Evolutionary conservation across 257 asterid genomes (phyloP).

Genomic region (Penstemon davidsonii): DNA sequence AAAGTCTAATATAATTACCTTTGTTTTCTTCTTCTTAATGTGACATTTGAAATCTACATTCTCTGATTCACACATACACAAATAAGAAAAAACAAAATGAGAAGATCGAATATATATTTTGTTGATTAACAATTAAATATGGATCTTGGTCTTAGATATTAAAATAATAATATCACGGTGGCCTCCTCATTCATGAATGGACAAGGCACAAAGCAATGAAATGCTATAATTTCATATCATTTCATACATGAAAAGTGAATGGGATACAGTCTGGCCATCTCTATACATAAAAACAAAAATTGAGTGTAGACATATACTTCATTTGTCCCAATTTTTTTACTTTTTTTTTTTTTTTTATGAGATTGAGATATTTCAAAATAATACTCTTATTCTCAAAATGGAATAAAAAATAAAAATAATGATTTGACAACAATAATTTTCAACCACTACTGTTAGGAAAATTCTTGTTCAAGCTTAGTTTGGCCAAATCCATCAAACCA

Average conservation of each 20-base stretch:
- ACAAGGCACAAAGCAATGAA: conserved; percentile 10
- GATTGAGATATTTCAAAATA: too few relatives aligned
- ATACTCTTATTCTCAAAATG: too few relatives aligned
- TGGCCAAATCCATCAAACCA: too few relatives aligned
- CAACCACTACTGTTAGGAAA: too few relatives aligned
- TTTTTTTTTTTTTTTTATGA: too few relatives aligned
- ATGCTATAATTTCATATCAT: conserved; percentile 6
- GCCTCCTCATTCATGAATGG: background rate
- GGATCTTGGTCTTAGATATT: background rate
- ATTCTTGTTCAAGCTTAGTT: too few relatives aligned
- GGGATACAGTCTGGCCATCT: conserved; percentile 4
- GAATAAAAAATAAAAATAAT: too few relatives aligned
- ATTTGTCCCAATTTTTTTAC: background rate
- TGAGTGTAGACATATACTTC: background rate
- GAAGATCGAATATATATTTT: background rate
- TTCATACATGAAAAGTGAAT: background rate
- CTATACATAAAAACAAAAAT: background rate
- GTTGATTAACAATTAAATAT: background rate
- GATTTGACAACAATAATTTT: too few relatives aligned
- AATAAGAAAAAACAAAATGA: conserved; percentile 17
- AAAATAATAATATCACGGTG: background rate
- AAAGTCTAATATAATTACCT: too few relatives aligned
- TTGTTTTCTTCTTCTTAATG: too few relatives aligned
- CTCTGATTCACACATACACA: conserved; percentile 32
- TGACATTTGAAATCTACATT: conserved; percentile 27